These are phyloP conservation scores for Phytopythium vexans DNA, from an alignment of 352 stramenopile genomes.

Conservation along the genomic window DNA sequence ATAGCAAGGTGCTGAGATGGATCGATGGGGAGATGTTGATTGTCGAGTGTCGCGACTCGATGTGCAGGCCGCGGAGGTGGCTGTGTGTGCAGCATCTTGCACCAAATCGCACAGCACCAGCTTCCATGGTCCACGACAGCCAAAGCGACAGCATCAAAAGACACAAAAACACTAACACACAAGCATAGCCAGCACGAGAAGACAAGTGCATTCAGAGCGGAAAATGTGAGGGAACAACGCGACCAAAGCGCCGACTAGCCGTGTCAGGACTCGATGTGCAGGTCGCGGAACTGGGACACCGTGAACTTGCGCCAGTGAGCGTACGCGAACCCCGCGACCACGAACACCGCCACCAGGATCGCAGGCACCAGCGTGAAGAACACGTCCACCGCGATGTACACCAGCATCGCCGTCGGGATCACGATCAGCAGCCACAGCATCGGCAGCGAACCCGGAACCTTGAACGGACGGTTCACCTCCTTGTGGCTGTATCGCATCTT, in stretches of 20 bases:
- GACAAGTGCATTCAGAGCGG: no score
- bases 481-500: conserved; percentile 63
- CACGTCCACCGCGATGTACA: conserved; percentile 46
- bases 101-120: no score
- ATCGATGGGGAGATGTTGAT: no score
- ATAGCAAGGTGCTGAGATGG: no score
- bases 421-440: conserved; percentile 26
- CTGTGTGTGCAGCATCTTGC: no score
- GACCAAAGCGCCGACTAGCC: not conserved
- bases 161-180: no score
- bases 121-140: no score
- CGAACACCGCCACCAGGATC: conserved; percentile 34
- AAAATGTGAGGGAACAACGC: no score
- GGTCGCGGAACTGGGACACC: conserved; percentile 32
- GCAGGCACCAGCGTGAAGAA: conserved; percentile 38
- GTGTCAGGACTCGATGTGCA: conserved; percentile 19
- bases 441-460: conserved; percentile 32
- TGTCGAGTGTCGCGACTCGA: no score
- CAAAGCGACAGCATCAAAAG: no score
- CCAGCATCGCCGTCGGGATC: conserved; percentile 29
- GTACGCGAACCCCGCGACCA: conserved; percentile 31
- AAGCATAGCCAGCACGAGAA: no score
- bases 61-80: no score
- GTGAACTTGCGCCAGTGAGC: conserved; percentile 45
- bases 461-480: conserved; percentile 29